These are phyloP conservation scores for Chlorella sp. DNA, from an alignment of 139 green algal species.

Conservation along the genomic window DNA sequence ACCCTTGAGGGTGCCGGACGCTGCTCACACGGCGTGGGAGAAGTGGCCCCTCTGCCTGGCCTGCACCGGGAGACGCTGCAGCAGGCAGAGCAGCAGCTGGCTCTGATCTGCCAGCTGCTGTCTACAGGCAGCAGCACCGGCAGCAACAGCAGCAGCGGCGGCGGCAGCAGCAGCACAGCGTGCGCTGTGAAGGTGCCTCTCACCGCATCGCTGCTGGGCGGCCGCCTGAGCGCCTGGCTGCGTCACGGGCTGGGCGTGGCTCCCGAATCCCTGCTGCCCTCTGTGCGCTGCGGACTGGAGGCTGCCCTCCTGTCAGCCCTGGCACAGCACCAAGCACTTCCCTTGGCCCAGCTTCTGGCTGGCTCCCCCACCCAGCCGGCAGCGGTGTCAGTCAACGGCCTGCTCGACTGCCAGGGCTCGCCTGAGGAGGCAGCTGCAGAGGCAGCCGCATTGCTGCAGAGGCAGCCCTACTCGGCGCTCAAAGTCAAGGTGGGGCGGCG, in stretches of 20 bases:
- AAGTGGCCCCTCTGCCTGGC: constrained; percentile 87
- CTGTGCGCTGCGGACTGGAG: constrained; percentile 81
- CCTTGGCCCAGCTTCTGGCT: constrained; percentile 39
- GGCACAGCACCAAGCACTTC: constrained; percentile 45
- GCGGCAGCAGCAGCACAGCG: constrained; percentile 43
- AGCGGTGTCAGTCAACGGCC: constrained; percentile 43
- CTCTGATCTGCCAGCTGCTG: constrained; percentile 52
- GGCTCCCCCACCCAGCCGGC: no score
- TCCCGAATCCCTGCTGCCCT: constrained; percentile 61
- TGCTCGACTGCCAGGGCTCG: constrained; percentile 51
- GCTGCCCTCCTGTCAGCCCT: constrained; percentile 75
- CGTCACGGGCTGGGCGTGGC: constrained; percentile 38
- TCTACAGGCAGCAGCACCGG: neutral
- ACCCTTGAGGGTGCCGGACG: neutral
- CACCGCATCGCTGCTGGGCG: constrained; percentile 54
- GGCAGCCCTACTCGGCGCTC: constrained; percentile 65
- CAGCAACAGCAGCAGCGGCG: constrained; percentile 61
- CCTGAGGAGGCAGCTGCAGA: constrained; percentile 27
- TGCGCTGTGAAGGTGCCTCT: constrained; percentile 37
- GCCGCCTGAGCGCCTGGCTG: constrained; percentile 72
- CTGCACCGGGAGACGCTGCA: constrained; percentile 83
- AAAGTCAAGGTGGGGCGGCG: constrained; percentile 90
- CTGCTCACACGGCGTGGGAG: constrained; percentile 64
- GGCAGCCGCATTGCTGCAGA: constrained; percentile 35
- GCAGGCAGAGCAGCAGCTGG: constrained; percentile 73